phyloP scores from a whole-genome alignment of 495 filamentous ascomycete genomes.

The Talaromyces thailandensis region DNA sequence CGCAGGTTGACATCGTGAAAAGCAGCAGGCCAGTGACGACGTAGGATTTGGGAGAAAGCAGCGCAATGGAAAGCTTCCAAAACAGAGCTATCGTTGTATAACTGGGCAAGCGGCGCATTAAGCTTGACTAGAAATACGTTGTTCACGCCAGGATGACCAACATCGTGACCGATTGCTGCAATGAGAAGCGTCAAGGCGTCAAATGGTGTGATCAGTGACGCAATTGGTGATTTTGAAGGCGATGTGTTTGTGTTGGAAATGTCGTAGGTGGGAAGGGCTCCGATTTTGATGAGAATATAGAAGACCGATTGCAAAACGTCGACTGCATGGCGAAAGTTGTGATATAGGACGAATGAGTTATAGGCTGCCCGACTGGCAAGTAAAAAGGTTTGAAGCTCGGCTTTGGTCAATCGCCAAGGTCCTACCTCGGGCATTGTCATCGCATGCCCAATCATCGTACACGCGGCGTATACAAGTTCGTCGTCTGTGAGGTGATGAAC shows the following conservation, averaged over 20 bases:
- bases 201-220: slow-evolving; percentile 65
- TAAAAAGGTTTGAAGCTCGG: slow-evolving; percentile 70
- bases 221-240: slow-evolving; percentile 50
- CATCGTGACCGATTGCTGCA: slow-evolving; percentile 93
- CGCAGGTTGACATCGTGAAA: slow-evolving; percentile 69
- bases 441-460: slow-evolving; percentile 82
- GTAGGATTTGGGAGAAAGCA: slow-evolving; percentile 91
- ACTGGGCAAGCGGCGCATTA: slow-evolving; percentile 89
- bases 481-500: slow-evolving; percentile 85
- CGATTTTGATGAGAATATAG: slow-evolving; percentile 78
- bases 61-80: slow-evolving; percentile 97
- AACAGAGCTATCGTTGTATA: slow-evolving; percentile 96
- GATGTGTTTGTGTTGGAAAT: slow-evolving; percentile 15
- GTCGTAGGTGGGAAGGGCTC: slow-evolving; percentile 62
- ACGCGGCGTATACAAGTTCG: slow-evolving; percentile 71
- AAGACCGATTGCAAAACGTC: slow-evolving; percentile 95
- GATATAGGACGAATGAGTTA: slow-evolving; percentile 93
- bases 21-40: slow-evolving; percentile 80
- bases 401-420: slow-evolving; percentile 65
- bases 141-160: slow-evolving; percentile 96
- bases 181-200: slow-evolving; percentile 85
- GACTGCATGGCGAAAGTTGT: slow-evolving; percentile 95
- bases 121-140: slow-evolving; percentile 91
- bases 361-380: slow-evolving; percentile 80
- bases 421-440: slow-evolving; percentile 73